These are phyloP conservation scores for Amoeboaphelidium occidentale DNA, from an alignment of 371 early-diverging fungal genomes.

Conservation along the genomic window DNA sequence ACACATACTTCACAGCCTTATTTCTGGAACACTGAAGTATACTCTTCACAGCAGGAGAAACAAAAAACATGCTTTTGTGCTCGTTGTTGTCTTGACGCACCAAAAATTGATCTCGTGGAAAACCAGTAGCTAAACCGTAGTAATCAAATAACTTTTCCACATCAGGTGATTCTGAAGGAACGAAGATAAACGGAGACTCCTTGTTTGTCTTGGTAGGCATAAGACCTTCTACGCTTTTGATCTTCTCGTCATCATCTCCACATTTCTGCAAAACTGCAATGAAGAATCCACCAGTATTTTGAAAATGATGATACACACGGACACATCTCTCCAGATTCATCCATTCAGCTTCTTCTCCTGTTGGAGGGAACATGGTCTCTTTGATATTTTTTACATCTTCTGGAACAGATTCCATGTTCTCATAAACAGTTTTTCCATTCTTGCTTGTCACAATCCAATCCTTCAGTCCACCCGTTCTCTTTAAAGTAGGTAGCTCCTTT, in stretches of 20 bases:
- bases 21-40: conserved; percentile 32
- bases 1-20: background rate
- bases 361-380: conserved; percentile 35
- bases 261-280: conserved; percentile 80
- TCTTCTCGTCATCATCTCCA: background rate
- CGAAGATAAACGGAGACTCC: conserved; percentile 17
- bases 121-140: conserved; percentile 36
- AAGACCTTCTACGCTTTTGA: background rate
- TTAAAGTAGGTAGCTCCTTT: conserved; percentile 36
- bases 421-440: conserved; percentile 22
- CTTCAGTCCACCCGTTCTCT: conserved; percentile 44
- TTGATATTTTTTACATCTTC: conserved; percentile 11
- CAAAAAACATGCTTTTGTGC: conserved; percentile 52
- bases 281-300: conserved; percentile 99
- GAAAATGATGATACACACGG: conserved; percentile 82
- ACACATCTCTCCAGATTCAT: conserved; percentile 61
- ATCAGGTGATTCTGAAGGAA: conserved; percentile 24
- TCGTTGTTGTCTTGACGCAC: conserved; percentile 42
- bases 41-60: conserved; percentile 38
- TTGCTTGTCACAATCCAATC: conserved; percentile 64
- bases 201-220: conserved; percentile 1
- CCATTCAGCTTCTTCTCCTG: conserved; percentile 23
- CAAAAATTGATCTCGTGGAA: conserved; percentile 56
- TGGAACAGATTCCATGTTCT: conserved; percentile 26
- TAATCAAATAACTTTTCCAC: conserved; percentile 23